Conservation (phyloP, 129 eudicot genomes). For the Logfia minima region DNA sequence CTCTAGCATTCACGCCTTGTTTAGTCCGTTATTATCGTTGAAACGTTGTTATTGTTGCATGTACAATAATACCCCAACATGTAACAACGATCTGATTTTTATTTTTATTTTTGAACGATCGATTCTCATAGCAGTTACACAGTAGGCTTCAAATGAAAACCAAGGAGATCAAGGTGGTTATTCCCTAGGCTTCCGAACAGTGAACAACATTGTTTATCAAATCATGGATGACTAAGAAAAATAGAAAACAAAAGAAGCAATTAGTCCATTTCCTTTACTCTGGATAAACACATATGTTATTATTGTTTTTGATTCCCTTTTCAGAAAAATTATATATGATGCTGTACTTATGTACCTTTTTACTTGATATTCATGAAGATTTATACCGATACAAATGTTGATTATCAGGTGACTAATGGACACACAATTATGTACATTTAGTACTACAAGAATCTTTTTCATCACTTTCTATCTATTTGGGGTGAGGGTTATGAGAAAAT, state of each 20-base stretch:
- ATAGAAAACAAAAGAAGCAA: neutral
- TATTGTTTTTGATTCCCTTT: slow-evolving; percentile 28
- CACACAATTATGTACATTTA: slow-evolving; percentile 19
- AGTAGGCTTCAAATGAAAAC: too few relatives aligned
- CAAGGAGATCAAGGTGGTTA: neutral
- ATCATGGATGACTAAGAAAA: neutral
- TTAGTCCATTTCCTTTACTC: neutral
- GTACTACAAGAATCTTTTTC: slow-evolving; percentile 14
- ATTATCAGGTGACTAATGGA: slow-evolving; percentile 21
- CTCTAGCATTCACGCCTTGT: neutral
- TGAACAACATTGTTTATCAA: neutral
- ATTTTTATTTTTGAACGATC: neutral
- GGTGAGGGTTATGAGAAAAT: neutral
- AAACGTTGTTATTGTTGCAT: neutral
- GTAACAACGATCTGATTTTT: neutral
- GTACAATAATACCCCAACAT: neutral
- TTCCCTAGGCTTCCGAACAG: neutral
- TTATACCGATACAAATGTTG: slow-evolving; percentile 24
- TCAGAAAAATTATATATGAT: slow-evolving; percentile 21
- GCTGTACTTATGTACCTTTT: slow-evolving; percentile 19
- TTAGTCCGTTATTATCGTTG: neutral
- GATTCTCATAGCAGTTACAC: too few relatives aligned
- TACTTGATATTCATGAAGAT: slow-evolving; percentile 35
- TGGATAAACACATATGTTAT: slow-evolving; percentile 14
- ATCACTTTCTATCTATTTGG: neutral